phyloP scores from a whole-genome alignment of 2,329 filamentous ascomycete genomes.

The Apiospora saccharicola region DNA sequence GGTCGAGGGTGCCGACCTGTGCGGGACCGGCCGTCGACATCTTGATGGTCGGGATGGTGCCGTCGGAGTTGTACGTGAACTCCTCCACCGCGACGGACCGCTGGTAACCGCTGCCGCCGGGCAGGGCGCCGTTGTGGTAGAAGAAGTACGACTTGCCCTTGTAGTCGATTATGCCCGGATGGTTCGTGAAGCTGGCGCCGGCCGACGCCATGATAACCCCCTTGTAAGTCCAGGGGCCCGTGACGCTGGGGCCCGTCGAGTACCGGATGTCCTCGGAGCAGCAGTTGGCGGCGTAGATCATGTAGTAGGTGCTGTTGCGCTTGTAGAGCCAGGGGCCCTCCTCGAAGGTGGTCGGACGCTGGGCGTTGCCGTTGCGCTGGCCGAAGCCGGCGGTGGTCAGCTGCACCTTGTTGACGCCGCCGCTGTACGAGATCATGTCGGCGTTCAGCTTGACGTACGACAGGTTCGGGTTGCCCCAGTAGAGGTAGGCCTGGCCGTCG shows the following conservation, averaged over 20 bases:
- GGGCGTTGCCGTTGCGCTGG: conserved; percentile 28
- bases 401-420: conserved; percentile 33
- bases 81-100: conserved; percentile 39
- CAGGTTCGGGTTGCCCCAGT: conserved; percentile 48
- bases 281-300: conserved; percentile 41
- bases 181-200: conserved; percentile 41
- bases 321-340: conserved; percentile 45
- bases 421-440: conserved; percentile 49
- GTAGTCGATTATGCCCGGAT: conserved; percentile 41
- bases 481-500: conserved; percentile 52
- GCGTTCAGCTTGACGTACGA: conserved; percentile 49
- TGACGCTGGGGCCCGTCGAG: conserved; percentile 36
- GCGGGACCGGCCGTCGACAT: conserved; percentile 40
- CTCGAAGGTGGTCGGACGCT: conserved; percentile 36
- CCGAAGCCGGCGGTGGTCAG: conserved; percentile 33
- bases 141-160: conserved; percentile 41
- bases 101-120: conserved; percentile 38
- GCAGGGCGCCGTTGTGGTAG: conserved; percentile 44
- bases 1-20: conserved; percentile 38
- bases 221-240: conserved; percentile 43
- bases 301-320: conserved; percentile 40
- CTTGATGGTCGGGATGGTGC: conserved; percentile 38
- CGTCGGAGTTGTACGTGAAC: conserved; percentile 40
- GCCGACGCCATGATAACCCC: conserved; percentile 41
- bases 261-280: conserved; percentile 43